Evolutionary conservation across 805 yeast genomes (phyloP).

Genomic region (Millerago galiae): DNA sequence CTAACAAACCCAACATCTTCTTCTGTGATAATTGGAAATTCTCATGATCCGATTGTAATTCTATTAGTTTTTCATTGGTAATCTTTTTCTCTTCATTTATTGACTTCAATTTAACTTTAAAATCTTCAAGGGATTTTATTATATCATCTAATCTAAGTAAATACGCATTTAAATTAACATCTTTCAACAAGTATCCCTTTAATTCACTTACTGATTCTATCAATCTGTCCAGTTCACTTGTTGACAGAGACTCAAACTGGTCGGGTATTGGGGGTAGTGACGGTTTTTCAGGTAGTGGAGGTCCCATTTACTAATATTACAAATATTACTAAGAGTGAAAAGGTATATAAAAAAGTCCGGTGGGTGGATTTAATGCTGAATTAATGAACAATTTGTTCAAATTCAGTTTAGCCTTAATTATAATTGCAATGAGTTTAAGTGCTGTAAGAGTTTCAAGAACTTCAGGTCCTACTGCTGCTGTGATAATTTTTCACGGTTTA

Average conservation of each 20-base stretch:
- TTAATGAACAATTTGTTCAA: not conserved
- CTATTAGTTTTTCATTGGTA: conserved; percentile 8
- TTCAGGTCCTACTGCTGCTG: conserved; percentile 48
- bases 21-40: conserved; percentile 32
- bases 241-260: conserved; percentile 16
- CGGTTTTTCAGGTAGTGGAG: not conserved
- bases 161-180: conserved; percentile 18
- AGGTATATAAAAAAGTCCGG: not conserved
- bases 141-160: conserved; percentile 22
- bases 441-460: conserved; percentile 27
- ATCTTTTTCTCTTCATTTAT: conserved; percentile 25
- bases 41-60: conserved; percentile 9
- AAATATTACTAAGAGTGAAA: not conserved
- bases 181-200: conserved; percentile 25
- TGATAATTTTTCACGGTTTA: conserved; percentile 81
- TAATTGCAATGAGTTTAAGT: conserved; percentile 11
- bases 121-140: conserved; percentile 20
- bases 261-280: conserved; percentile 8
- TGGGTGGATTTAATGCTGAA: not conserved
- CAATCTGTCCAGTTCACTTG: conserved; percentile 19
- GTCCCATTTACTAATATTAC: no score
- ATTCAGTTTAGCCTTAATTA: not conserved
- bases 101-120: conserved; percentile 22
- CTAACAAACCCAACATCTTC: conserved; percentile 27
- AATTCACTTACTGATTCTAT: conserved; percentile 15